Conservation (phyloP, 177 flowering plant species). For the Vitis hybrid region DNA sequence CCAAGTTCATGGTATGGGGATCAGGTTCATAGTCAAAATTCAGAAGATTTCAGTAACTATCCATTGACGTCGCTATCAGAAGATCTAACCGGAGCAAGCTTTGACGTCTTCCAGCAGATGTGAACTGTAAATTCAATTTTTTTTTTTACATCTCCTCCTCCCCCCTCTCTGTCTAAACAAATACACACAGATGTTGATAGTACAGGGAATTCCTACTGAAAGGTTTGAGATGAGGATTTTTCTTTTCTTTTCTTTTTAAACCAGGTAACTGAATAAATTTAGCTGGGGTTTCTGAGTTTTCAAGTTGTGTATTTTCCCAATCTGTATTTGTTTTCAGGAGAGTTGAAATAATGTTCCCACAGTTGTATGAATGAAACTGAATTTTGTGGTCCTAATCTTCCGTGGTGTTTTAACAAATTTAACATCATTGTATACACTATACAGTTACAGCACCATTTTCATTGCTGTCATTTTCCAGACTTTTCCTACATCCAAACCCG, state of each 20-base stretch:
- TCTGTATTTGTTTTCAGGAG: slow-evolving; percentile 8
- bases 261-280: not conserved
- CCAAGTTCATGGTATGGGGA: slow-evolving; percentile 42
- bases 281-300: not conserved
- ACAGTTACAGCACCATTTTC: slow-evolving; percentile 3
- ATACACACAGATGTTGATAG: slow-evolving; percentile 28
- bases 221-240: slow-evolving; percentile 11
- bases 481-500: not conserved
- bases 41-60: slow-evolving; percentile 36
- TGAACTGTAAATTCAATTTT: slow-evolving; percentile 31
- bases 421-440: slow-evolving; percentile 4
- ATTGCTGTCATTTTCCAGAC: slow-evolving; percentile 7
- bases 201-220: slow-evolving; percentile 17
- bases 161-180: slow-evolving; percentile 5
- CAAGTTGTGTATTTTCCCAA: not conserved
- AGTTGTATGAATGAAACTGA: slow-evolving; percentile 13
- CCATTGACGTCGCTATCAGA: slow-evolving; percentile 45
- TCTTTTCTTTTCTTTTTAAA: slow-evolving; percentile 5
- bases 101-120: slow-evolving; percentile 53
- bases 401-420: not conserved
- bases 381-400: slow-evolving; percentile 14
- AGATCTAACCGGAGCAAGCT: slow-evolving; percentile 38
- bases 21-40: slow-evolving; percentile 24
- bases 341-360: slow-evolving; percentile 22
- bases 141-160: not conserved